phyloP scores from a whole-genome alignment of 1,284 basidiomycete genomes.

The Ceratobasidium theobromae region DNA sequence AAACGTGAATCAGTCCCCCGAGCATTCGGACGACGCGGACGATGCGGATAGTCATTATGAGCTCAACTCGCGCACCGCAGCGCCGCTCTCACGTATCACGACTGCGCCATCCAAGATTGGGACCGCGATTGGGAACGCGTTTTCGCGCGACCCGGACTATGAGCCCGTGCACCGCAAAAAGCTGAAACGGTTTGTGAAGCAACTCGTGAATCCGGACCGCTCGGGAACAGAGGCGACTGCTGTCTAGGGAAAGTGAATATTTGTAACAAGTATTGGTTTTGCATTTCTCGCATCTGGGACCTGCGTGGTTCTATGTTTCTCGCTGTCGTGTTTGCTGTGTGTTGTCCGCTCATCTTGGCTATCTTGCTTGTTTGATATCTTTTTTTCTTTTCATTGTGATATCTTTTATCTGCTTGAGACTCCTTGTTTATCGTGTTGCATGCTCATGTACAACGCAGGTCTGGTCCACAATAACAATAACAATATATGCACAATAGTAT shows the following conservation, averaged over 20 bases:
- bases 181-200: constrained; percentile 27
- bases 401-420: not conserved
- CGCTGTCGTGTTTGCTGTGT: too few relatives aligned
- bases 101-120: constrained; percentile 29
- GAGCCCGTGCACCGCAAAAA: constrained; percentile 21
- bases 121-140: constrained; percentile 23
- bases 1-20: constrained; percentile 16
- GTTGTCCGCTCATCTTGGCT: not conserved
- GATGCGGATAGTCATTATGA: constrained; percentile 26
- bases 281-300: too few relatives aligned
- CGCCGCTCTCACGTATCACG: constrained; percentile 28
- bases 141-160: constrained; percentile 24
- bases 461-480: constrained; percentile 8
- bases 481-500: constrained; percentile 19
- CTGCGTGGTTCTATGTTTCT: too few relatives aligned
- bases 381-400: not conserved
- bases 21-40: constrained; percentile 17
- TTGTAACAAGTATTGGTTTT: too few relatives aligned
- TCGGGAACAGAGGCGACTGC: not conserved
- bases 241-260: too few relatives aligned
- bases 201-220: constrained; percentile 2
- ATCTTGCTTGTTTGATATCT: not conserved
- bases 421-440: constrained; percentile 10
- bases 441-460: constrained; percentile 22
- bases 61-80: constrained; percentile 25